These are phyloP conservation scores for Trametes gibbosa DNA, from an alignment of 768 basidiomycete species.

Conservation along the genomic window DNA sequence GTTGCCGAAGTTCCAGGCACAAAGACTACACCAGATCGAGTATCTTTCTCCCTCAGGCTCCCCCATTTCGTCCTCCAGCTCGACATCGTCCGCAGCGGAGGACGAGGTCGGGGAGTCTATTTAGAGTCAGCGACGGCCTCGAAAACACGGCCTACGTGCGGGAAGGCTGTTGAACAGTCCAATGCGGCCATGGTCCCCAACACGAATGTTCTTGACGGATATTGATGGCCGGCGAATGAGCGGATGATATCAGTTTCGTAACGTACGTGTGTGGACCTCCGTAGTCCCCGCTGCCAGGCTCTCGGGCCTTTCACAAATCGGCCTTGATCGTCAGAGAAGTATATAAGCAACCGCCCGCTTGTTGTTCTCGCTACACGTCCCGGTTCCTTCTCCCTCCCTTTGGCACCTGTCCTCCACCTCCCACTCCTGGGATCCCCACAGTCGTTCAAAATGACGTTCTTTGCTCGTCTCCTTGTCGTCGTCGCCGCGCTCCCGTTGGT, in stretches of 20 bases:
- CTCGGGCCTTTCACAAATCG: not conserved
- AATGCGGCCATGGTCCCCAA: conserved; percentile 6
- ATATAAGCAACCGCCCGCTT: conserved; percentile 6
- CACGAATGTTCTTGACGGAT: conserved; percentile 9
- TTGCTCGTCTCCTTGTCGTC: conserved; percentile 34
- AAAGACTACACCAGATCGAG: conserved; percentile 11
- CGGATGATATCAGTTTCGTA: conserved; percentile 16
- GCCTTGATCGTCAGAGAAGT: not conserved
- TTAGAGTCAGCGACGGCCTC: not conserved
- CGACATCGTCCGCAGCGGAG: conserved; percentile 1
- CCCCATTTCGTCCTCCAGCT: conserved; percentile 1
- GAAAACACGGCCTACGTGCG: not conserved
- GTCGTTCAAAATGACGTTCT: conserved; percentile 36
- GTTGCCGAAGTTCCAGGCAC: conserved; percentile 15
- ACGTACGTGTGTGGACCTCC: conserved; percentile 1
- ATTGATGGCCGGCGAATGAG: conserved; percentile 17
- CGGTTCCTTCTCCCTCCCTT: conserved; percentile 24
- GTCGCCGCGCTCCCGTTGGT: conserved; percentile 34
- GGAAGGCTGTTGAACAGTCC: conserved; percentile 1
- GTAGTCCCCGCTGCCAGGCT: not conserved
- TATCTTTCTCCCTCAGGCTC: not conserved
- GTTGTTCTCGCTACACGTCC: conserved; percentile 15
- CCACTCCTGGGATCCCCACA: conserved; percentile 32
- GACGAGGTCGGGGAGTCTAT: not conserved
- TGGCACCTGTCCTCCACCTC: conserved; percentile 26